Evolutionary conservation across 1,284 basidiomycete genomes (phyloP).

Genomic region (Bjerkandera adusta): DNA sequence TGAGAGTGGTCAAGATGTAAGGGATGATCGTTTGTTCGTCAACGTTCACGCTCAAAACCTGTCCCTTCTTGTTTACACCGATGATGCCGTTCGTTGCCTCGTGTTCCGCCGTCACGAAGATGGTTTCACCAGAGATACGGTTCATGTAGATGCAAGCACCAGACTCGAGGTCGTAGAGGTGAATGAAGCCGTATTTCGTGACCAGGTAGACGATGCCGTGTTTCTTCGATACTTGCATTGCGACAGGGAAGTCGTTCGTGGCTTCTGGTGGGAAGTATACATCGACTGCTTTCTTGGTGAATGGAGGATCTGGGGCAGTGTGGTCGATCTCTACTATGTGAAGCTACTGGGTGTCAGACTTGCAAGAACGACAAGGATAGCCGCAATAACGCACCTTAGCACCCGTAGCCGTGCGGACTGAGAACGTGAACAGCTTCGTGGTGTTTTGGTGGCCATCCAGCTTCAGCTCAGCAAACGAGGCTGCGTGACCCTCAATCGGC

Average conservation of each 20-base stretch:
- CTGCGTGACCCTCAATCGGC: slow-evolving; percentile 98
- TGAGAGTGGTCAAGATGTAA: slow-evolving; percentile 91
- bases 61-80: slow-evolving; percentile 99
- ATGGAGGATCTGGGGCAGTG: slow-evolving; percentile 91
- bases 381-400: slow-evolving; percentile 75
- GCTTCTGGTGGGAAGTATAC: slow-evolving; percentile 99
- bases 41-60: slow-evolving; percentile 95
- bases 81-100: slow-evolving; percentile 95
- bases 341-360: slow-evolving; percentile 52
- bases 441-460: slow-evolving; percentile 80
- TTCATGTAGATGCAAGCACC: slow-evolving; percentile 99
- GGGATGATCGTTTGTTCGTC: slow-evolving; percentile 97
- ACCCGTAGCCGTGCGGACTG: slow-evolving; percentile 92
- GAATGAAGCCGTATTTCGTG: slow-evolving; percentile 99
- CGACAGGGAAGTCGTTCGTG: slow-evolving; percentile 99
- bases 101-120: slow-evolving; percentile 98
- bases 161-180: slow-evolving; percentile 98
- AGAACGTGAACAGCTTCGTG: slow-evolving; percentile 95
- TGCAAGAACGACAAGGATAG: slow-evolving; percentile 13
- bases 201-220: slow-evolving; percentile 98
- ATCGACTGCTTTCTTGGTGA: slow-evolving; percentile 97
- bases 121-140: slow-evolving; percentile 98
- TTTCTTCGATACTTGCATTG: slow-evolving; percentile 98
- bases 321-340: slow-evolving; percentile 99
- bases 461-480: slow-evolving; percentile 92